phyloP scores from a whole-genome alignment of 225 moss, liverwort and hornwort genomes.

The Sphagnum tenellum region DNA sequence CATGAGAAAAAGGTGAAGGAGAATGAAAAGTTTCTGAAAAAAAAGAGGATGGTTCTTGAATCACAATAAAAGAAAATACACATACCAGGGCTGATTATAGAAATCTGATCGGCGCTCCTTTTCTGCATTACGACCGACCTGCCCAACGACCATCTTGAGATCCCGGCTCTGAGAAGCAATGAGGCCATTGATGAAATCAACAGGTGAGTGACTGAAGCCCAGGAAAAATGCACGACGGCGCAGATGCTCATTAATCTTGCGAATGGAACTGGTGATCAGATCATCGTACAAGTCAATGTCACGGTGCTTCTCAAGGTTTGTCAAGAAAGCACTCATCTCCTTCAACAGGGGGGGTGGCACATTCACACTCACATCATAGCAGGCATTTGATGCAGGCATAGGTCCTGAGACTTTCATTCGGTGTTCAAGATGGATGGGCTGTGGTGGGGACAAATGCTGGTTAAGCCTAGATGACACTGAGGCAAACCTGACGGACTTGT shows the following conservation, averaged over 20 bases:
- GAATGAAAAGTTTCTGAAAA: no score
- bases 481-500: constrained; percentile 81
- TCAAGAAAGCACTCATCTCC: constrained; percentile 85
- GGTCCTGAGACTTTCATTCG: constrained; percentile 62
- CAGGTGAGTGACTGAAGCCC: constrained; percentile 94
- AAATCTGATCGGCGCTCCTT: constrained; percentile 99
- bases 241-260: constrained; percentile 95
- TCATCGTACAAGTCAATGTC: constrained; percentile 89
- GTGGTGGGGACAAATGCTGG: constrained; percentile 74
- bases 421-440: constrained; percentile 80
- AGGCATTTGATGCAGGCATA: constrained; percentile 82
- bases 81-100: constrained; percentile 95
- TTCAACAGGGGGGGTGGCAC: constrained; percentile 85
- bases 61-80: background rate
- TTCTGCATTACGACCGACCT: constrained; percentile 80
- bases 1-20: no score
- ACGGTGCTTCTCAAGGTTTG: constrained; percentile 85
- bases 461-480: constrained; percentile 77
- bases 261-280: constrained; percentile 65
- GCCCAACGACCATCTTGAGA: constrained; percentile 88
- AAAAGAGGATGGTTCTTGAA: no score
- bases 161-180: constrained; percentile 98
- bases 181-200: constrained; percentile 91
- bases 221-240: constrained; percentile 86
- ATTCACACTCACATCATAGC: constrained; percentile 91